phyloP scores from a whole-genome alignment of 306 rosid genomes.

The Canavalia ensiformis region DNA sequence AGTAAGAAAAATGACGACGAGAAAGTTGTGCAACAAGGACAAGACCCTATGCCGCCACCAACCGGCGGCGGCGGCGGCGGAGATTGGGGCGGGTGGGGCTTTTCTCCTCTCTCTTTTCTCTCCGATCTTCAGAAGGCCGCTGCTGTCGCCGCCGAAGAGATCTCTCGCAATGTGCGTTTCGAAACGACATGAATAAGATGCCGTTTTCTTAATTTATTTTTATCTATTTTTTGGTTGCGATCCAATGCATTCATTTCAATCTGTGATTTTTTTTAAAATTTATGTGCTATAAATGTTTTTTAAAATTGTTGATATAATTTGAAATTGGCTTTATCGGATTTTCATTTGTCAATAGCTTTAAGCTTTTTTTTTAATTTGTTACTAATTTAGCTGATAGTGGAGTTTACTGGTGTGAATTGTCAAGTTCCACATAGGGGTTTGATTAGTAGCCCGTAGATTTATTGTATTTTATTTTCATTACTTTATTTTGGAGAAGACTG shows the following conservation, averaged over 20 bases:
- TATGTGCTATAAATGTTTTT: background rate
- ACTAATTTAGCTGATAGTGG: constrained; percentile 22
- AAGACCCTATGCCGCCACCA: constrained; percentile 36
- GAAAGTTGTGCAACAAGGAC: constrained; percentile 35
- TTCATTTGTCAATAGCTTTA: background rate
- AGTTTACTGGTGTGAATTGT: background rate
- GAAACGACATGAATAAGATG: background rate
- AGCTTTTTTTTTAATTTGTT: background rate
- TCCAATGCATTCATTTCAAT: constrained; percentile 33
- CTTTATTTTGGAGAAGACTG: background rate
- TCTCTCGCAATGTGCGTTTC: constrained; percentile 86
- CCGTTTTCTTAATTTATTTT: background rate
- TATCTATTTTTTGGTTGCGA: background rate
- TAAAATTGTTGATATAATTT: background rate
- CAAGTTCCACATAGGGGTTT: background rate
- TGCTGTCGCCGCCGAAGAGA: constrained; percentile 92
- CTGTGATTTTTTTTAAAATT: constrained; percentile 13
- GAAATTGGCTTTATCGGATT: constrained; percentile 5
- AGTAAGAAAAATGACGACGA: constrained; percentile 56
- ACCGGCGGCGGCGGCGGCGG: constrained; percentile 53
- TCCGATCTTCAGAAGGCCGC: constrained; percentile 94
- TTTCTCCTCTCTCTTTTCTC: constrained; percentile 75
- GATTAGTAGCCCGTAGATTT: background rate
- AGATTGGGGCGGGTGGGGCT: constrained; percentile 90
- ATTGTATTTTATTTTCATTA: background rate